Percentiles rank a stretch among this genome's conserved stretches.
Evolutionary conservation across 108 stramenopile species (phyloP).

Genomic region (Discostella pseudostelligera): DNA sequence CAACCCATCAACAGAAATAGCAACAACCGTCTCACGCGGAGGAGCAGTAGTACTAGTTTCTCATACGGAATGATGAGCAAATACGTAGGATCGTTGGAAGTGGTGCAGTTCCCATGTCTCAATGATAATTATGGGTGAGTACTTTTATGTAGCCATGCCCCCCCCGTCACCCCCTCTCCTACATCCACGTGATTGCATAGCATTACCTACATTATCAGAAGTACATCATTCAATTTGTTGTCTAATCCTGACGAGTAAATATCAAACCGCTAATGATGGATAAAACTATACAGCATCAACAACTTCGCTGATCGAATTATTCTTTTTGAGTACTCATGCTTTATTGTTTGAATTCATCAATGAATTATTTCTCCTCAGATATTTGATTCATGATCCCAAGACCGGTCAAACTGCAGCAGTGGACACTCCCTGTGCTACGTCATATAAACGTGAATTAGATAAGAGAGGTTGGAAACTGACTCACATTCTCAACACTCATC

Average conservation of each 20-base stretch:
- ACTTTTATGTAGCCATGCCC: not conserved
- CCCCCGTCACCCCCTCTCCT: not conserved
- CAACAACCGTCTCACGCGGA: not conserved
- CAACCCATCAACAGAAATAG: not conserved
- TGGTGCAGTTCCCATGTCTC: slow-evolving; percentile 68
- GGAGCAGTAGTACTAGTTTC: not conserved
- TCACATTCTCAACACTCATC: slow-evolving; percentile 77
- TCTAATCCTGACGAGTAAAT: slow-evolving; percentile 14
- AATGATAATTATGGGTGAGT: slow-evolving; percentile 70
- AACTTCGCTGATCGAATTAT: not conserved
- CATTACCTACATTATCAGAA: slow-evolving; percentile 42
- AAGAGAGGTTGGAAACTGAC: slow-evolving; percentile 72
- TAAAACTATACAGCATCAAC: not conserved
- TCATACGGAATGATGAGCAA: slow-evolving; percentile 7
- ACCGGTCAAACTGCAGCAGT: slow-evolving; percentile 77
- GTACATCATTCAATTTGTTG: slow-evolving; percentile 15
- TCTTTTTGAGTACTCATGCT: too few species aligned
- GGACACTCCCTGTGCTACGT: slow-evolving; percentile 71
- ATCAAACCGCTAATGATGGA: slow-evolving; percentile 28
- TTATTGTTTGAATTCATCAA: too few species aligned
- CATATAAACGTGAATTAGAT: slow-evolving; percentile 58
- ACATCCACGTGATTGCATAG: slow-evolving; percentile 30
- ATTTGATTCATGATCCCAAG: slow-evolving; percentile 64
- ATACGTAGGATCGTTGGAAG: slow-evolving; percentile 21
- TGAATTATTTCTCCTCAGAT: slow-evolving; percentile 42